phyloP scores from a whole-genome alignment of 805 yeast genomes.

The Priceomyces castillae region DNA sequence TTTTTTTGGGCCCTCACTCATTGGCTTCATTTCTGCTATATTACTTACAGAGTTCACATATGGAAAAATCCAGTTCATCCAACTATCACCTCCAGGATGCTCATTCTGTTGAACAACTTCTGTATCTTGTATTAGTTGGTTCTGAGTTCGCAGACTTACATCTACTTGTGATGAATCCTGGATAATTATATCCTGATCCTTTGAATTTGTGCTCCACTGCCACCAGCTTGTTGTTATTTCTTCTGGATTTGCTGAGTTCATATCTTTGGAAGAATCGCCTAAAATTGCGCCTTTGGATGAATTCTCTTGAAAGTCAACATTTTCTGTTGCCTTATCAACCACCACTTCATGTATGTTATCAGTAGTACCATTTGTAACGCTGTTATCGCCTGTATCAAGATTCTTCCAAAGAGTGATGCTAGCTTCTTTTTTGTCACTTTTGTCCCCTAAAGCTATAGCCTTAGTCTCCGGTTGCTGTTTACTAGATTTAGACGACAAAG shows the following conservation, averaged over 20 bases:
- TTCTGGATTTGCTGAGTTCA: neutral
- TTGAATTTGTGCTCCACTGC: neutral
- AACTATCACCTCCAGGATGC: neutral
- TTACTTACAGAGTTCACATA: neutral
- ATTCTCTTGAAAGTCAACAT: neutral
- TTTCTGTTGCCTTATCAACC: neutral
- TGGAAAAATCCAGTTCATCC: conserved; percentile 9
- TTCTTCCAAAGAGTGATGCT: neutral
- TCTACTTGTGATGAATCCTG: neutral
- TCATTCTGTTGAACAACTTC: neutral
- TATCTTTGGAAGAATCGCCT: neutral
- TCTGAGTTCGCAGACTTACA: too few species aligned
- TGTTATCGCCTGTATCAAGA: neutral
- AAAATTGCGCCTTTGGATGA: neutral
- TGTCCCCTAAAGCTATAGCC: neutral
- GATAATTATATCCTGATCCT: neutral
- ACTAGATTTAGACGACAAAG: neutral
- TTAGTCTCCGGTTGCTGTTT: conserved; percentile 1
- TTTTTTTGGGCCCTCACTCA: too few species aligned
- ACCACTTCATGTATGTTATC: neutral
- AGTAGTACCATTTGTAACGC: neutral
- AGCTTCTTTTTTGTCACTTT: neutral
- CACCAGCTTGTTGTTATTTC: neutral
- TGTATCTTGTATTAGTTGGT: too few species aligned
- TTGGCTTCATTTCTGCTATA: too few species aligned